Evolutionary conservation across 1,139 yeast genomes (phyloP).

Genomic region (Taphrina communis): DNA sequence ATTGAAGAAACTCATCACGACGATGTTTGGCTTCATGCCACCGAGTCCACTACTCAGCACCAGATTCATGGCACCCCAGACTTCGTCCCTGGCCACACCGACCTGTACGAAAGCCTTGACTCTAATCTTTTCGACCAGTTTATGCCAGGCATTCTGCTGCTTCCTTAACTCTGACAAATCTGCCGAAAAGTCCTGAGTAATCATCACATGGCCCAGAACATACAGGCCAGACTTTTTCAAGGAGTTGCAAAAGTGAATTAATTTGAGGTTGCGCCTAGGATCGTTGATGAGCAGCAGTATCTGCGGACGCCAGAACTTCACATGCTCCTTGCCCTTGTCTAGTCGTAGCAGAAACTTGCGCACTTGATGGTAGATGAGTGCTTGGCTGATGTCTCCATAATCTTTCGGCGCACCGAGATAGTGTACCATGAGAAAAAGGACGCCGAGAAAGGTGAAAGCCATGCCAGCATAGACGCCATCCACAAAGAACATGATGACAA

Average conservation of each 20-base stretch:
- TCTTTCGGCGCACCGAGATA: slow-evolving; percentile 91
- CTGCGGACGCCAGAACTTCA: slow-evolving; percentile 97
- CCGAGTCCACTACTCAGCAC: slow-evolving; percentile 92
- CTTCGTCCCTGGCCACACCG: slow-evolving; percentile 81
- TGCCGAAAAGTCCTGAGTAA: slow-evolving; percentile 61
- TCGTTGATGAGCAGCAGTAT: slow-evolving; percentile 83
- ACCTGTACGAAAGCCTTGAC: slow-evolving; percentile 94
- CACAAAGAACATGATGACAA: slow-evolving; percentile 88
- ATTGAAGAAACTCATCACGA: slow-evolving; percentile 87
- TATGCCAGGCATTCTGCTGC: slow-evolving; percentile 81
- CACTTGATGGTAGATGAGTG: slow-evolving; percentile 89
- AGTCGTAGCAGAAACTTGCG: slow-evolving; percentile 82
- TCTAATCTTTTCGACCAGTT: slow-evolving; percentile 73
- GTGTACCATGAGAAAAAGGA: slow-evolving; percentile 78
- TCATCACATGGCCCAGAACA: slow-evolving; percentile 86
- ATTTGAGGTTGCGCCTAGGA: slow-evolving; percentile 87
- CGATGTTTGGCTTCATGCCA: slow-evolving; percentile 95
- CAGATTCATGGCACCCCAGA: slow-evolving; percentile 96
- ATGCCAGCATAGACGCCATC: slow-evolving; percentile 87
- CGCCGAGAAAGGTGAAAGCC: slow-evolving; percentile 67
- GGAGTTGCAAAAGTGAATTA: slow-evolving; percentile 92
- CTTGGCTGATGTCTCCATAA: slow-evolving; percentile 83
- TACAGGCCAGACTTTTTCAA: slow-evolving; percentile 76
- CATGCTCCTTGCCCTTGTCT: slow-evolving; percentile 73
- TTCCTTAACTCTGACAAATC: slow-evolving; percentile 70